Evolutionary conservation across 75 land plant species (phyloP).

Genomic region (Cryptomeria japonica): DNA sequence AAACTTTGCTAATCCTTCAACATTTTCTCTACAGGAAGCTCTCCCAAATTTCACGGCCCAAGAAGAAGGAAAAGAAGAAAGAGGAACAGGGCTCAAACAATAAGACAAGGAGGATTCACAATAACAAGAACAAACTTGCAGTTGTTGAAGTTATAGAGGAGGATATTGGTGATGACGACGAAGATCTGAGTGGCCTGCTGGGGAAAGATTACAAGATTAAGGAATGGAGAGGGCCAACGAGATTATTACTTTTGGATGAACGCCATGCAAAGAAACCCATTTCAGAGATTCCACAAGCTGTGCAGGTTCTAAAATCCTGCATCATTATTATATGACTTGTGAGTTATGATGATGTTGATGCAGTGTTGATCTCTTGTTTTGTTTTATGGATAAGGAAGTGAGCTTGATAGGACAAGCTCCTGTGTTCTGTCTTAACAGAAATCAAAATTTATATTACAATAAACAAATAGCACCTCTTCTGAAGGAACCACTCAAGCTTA

Average conservation of each 20-base stretch:
- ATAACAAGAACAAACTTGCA: constrained; percentile 27
- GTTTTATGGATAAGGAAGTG: background rate
- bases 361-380: background rate
- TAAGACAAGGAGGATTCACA: background rate
- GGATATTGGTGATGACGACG: constrained; percentile 17
- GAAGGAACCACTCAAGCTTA: background rate
- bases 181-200: constrained; percentile 44
- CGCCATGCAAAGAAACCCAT: constrained; percentile 35
- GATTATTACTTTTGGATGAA: constrained; percentile 88
- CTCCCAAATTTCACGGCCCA: constrained; percentile 65
- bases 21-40: constrained; percentile 37
- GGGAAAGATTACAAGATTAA: constrained; percentile 37
- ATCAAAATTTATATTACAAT: background rate
- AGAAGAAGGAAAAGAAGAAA: constrained; percentile 22
- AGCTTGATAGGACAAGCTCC: background rate
- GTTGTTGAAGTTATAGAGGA: constrained; percentile 47
- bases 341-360: background rate
- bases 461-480: background rate
- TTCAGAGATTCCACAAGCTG: constrained; percentile 70
- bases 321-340: constrained; percentile 6
- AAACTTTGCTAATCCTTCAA: constrained; percentile 16
- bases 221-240: constrained; percentile 77
- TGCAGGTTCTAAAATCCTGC: constrained; percentile 56
- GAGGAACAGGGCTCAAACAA: constrained; percentile 10
- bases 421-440: background rate